Conservation (phyloP, 192 early-diverging fungal species). For the Coemansia sp. region DNA sequence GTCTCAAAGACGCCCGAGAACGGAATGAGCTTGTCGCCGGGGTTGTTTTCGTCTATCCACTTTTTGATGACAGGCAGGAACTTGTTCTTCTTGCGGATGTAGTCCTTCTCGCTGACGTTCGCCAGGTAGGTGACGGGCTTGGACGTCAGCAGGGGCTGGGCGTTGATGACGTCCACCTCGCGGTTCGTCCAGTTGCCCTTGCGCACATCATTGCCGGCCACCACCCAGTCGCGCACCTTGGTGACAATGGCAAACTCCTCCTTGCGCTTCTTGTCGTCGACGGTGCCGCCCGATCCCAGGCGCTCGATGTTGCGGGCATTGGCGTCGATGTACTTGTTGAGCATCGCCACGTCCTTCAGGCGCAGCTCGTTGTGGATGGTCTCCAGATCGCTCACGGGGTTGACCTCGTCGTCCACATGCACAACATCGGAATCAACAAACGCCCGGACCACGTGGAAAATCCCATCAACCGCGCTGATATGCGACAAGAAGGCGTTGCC, state of each 20-base stretch:
- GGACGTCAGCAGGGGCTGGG: slow-evolving; percentile 82
- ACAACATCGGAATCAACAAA: slow-evolving; percentile 94
- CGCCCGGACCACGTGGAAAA: slow-evolving; percentile 82
- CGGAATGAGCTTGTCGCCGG: slow-evolving; percentile 87
- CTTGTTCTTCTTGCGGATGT: slow-evolving; percentile 92
- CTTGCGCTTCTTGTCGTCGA: slow-evolving; percentile 85
- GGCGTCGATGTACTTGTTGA: slow-evolving; percentile 71
- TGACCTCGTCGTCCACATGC: slow-evolving; percentile 85
- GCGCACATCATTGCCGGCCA: slow-evolving; percentile 81
- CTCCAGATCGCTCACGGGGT: slow-evolving; percentile 89
- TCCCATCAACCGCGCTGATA: slow-evolving; percentile 81
- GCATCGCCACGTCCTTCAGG: slow-evolving; percentile 86
- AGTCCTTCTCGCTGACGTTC: slow-evolving; percentile 90
- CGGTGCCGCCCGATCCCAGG: slow-evolving; percentile 73
- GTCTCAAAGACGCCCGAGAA: slow-evolving; percentile 85
- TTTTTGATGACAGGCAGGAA: slow-evolving; percentile 84
- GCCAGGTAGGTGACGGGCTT: slow-evolving; percentile 95
- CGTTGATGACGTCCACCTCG: slow-evolving; percentile 90
- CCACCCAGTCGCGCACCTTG: slow-evolving; percentile 79
- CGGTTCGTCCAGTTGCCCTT: slow-evolving; percentile 87
- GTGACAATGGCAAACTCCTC: slow-evolving; percentile 74
- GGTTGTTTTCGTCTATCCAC: slow-evolving; percentile 91
- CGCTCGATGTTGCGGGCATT: slow-evolving; percentile 66
- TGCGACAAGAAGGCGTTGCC: slow-evolving; percentile 96
- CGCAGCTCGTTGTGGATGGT: slow-evolving; percentile 95